These are phyloP conservation scores for Grosmannia huntii DNA, from an alignment of 2,329 filamentous ascomycete genomes.

Conservation along the genomic window DNA sequence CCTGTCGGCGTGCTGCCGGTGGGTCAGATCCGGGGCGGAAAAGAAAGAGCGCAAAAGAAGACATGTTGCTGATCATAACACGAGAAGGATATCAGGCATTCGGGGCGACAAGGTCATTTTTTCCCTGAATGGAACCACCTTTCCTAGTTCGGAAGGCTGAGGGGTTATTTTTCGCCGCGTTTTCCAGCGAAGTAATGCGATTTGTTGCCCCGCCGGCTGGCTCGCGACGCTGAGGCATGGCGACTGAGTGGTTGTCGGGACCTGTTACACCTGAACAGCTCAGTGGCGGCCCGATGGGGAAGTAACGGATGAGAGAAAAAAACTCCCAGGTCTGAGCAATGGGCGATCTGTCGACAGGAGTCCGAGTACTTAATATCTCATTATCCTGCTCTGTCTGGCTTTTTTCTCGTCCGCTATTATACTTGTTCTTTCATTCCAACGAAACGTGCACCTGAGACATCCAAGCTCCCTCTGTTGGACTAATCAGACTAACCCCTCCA, in stretches of 20 bases:
- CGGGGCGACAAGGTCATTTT: neutral
- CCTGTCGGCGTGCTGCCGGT: neutral
- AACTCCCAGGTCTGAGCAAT: neutral
- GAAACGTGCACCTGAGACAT: no score
- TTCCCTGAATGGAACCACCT: neutral
- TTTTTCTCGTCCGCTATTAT: no score
- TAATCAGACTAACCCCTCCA: neutral
- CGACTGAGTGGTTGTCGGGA: neutral
- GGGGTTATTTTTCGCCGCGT: constrained; percentile 13
- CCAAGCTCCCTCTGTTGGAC: no score
- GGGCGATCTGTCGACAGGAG: neutral
- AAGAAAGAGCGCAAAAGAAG: neutral
- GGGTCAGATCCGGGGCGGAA: neutral
- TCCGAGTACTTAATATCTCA: neutral
- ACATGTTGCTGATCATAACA: neutral
- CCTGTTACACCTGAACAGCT: neutral
- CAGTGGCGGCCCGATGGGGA: neutral
- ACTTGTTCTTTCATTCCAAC: no score
- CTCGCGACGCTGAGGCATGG: neutral
- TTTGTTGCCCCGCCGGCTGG: constrained; percentile 2
- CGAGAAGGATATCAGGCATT: neutral
- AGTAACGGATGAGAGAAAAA: neutral
- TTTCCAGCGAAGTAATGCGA: constrained; percentile 11
- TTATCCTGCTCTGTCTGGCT: no score
- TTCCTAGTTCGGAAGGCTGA: constrained; percentile 5